Base-by-base conservation (phyloP, 1,284 basidiomycete genomes). In the Ustilago nuda region DNA sequence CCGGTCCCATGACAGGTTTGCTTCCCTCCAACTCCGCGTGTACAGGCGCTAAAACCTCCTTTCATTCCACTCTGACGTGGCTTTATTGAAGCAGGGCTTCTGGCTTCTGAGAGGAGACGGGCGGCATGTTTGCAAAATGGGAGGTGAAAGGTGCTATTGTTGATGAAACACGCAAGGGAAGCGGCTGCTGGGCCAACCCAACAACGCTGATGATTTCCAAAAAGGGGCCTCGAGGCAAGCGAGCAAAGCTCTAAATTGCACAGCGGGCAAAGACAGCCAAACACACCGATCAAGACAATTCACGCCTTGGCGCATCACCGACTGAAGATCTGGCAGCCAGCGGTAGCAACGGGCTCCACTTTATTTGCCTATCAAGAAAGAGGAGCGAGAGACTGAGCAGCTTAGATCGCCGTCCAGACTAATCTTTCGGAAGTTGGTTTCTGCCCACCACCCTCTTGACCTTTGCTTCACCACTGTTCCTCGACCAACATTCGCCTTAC, bases 51-150 rank as follows among this genome's bases (percentile, higher is more conserved):
- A 13, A 27, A 50, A 5, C 13, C 48, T 50, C 48, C n/a, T 7
- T 19, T 45, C n/a, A 19, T 19, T n/a, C 3, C 19, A 45, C 19
- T 45, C 19, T 45, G 23, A 27, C 0, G 43, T 45, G 43, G 43
- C 13, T 41, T 41, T 41, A 15, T 41, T 7, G 39, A 41, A 41
- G 39, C 39, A 41, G 39, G 39, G 11, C 13, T 41, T 17, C 43
- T 45, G n/a, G n/a, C 43, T 3, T 19, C 8, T 8, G n/a, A 5
- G 13, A 50, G 48, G 48, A 32, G 48, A 15, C 11, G 9, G 8
- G 48, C 33, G 48, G 48, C 48, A 50, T 50, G 48, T 27, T 50
- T 23, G 48, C 48, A 50, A 50, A 13, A n/a, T 50, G 48, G 33
- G 48, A 50, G 23, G 30, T 50, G 48, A 32, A 19, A 45, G n/a